Percentiles rank a stretch among this genome's conserved stretches.
Conservation (phyloP, 2,329 filamentous ascomycete genomes). For the Aspergillus aculeatus region DNA sequence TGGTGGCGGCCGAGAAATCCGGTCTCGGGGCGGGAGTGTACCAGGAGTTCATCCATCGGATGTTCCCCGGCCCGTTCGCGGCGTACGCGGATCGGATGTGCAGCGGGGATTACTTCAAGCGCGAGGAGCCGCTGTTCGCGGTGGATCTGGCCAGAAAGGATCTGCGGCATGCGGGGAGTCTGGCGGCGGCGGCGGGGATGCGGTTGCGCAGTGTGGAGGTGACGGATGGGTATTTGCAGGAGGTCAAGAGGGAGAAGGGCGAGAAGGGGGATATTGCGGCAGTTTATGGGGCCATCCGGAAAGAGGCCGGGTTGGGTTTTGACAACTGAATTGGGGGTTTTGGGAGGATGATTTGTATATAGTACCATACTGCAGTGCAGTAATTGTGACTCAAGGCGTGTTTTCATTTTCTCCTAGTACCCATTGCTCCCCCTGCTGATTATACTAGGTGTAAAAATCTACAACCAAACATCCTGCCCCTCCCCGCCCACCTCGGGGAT, state of each 20-base stretch:
- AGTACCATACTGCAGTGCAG: no score
- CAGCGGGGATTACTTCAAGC: constrained; percentile 71
- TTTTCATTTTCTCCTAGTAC: no score
- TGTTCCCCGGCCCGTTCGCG: constrained; percentile 74
- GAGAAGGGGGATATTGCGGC: constrained; percentile 74
- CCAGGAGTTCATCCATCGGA: constrained; percentile 67
- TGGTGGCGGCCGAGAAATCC: constrained; percentile 75
- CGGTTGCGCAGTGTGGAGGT: constrained; percentile 65
- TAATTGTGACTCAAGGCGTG: no score
- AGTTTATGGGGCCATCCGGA: constrained; percentile 76
- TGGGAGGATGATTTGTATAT: no score
- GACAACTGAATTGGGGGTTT: constrained; percentile 52
- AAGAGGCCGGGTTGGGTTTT: constrained; percentile 72
- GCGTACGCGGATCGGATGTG: constrained; percentile 75
- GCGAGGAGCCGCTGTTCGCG: constrained; percentile 75
- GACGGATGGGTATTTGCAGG: constrained; percentile 66
- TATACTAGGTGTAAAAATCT: no score
- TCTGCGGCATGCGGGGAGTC: constrained; percentile 66
- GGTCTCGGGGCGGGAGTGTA: constrained; percentile 70
- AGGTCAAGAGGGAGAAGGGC: constrained; percentile 68
- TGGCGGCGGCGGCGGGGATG: constrained; percentile 64
- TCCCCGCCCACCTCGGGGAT: constrained; percentile 16
- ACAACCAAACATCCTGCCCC: constrained; percentile 18
- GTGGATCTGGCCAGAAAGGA: constrained; percentile 84
- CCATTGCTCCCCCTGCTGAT: no score